Evolutionary conservation across 2,329 filamentous ascomycete species (phyloP).

Genomic region (Cladosporium sp.): DNA sequence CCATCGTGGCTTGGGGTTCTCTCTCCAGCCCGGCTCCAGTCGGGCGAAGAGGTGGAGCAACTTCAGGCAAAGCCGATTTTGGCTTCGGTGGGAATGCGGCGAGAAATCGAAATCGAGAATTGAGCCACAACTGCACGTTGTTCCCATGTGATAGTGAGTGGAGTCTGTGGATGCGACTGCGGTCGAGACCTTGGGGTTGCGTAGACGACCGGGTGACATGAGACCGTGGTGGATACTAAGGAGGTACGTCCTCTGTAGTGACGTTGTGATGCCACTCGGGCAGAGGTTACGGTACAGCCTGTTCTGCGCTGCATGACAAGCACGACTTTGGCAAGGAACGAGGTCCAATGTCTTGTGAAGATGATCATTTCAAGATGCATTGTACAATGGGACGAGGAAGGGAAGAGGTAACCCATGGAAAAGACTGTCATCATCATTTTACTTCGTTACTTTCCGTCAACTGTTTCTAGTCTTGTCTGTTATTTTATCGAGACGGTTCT

Average conservation of each 20-base stretch:
- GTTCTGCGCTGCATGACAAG: too few species aligned
- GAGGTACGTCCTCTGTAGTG: too few species aligned
- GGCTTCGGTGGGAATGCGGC: conserved; percentile 7
- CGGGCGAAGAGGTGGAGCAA: background rate
- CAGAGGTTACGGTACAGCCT: too few species aligned
- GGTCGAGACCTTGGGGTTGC: background rate
- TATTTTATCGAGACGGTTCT: background rate
- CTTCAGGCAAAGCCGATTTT: background rate
- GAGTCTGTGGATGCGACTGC: background rate
- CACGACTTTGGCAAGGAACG: too few species aligned
- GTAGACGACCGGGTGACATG: too few species aligned
- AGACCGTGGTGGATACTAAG: too few species aligned
- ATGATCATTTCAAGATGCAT: too few species aligned
- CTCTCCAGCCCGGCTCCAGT: background rate
- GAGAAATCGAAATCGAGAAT: background rate
- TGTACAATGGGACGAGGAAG: too few species aligned
- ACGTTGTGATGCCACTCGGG: too few species aligned
- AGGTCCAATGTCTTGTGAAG: too few species aligned
- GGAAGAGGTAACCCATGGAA: too few species aligned
- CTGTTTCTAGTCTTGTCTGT: background rate
- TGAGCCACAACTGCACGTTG: background rate
- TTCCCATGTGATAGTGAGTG: background rate
- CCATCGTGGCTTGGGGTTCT: background rate
- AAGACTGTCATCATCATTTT: background rate
- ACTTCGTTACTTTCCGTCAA: background rate